Percentiles rank a stretch among this genome's conserved stretches.
phyloP scores from a whole-genome alignment of 768 basidiomycete species.

The Suillus paluster region DNA sequence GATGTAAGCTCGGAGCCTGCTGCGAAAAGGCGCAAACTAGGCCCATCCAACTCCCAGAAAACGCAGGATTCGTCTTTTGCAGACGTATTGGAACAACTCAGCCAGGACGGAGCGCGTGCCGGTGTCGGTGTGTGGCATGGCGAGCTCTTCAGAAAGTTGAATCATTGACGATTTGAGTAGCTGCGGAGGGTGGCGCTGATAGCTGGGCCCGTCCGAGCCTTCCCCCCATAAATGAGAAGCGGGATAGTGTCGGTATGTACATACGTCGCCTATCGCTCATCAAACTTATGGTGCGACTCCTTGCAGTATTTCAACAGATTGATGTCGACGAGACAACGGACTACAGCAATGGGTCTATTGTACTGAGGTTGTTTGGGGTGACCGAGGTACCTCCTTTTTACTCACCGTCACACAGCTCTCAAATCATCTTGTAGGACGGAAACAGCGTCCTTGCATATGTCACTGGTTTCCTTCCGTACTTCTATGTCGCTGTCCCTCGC shows the following conservation, averaged over 20 bases:
- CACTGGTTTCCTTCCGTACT: conserved; percentile 87
- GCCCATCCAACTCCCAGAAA: conserved; percentile 35
- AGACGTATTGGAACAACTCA: conserved; percentile 65
- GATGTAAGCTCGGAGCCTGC: conserved; percentile 41
- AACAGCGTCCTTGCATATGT: conserved; percentile 89
- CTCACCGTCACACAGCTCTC: neutral
- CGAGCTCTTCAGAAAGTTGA: neutral
- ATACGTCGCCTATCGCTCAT: neutral
- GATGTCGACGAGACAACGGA: conserved; percentile 79
- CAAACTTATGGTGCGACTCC: neutral
- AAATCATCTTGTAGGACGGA: conserved; percentile 56
- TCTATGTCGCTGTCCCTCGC: conserved; percentile 86
- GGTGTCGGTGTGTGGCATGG: conserved; percentile 43
- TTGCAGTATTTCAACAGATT: conserved; percentile 91
- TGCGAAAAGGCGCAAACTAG: conserved; percentile 59
- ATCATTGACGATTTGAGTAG: conserved; percentile 36
- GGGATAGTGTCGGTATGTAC: conserved; percentile 68
- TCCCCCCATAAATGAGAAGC: conserved; percentile 56
- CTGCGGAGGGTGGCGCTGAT: conserved; percentile 78
- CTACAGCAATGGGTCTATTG: conserved; percentile 43
- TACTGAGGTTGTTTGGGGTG: conserved; percentile 84
- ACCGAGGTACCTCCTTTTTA: conserved; percentile 61
- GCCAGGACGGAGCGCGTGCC: conserved; percentile 49
- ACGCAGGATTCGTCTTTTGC: conserved; percentile 52
- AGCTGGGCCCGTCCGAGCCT: conserved; percentile 71